Evolutionary conservation across 805 yeast species (phyloP), one percentile per base, ranked within the genome.

Genomic region (Yarrowia hollandica): DNA sequence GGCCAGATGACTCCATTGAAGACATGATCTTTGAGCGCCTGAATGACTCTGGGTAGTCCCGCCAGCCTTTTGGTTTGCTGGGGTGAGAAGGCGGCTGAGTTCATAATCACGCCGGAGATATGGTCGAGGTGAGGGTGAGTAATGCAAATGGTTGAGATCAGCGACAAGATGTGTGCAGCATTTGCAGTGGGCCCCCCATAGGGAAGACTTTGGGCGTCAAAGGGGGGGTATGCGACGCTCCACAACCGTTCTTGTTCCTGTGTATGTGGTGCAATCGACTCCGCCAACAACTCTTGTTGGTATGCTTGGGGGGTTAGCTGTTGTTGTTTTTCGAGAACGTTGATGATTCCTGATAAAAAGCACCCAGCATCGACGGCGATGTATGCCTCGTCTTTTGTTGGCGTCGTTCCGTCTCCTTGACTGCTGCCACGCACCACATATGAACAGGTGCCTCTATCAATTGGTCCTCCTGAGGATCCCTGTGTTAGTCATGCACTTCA

Each of bases 81-180:
- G 16, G 61, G 48, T 9, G 68, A 61, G 63, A 80, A 77, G 14
- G 78, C 76, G 0, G 96, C 88, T 2, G 91, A 81, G 67, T 90
- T 90, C 56, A 90, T 72, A 0, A 85, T 81, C 48, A 90, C 67
- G 0, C 86, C 88, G 9, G 79, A 68, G 12, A 89, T 76, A 69
- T 90, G 97, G 69, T 90, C 97, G 55, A 90, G 68, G 71, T 90
- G 97, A 0, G 92, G 82, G 70, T 90, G 97, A 0, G 96, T 82
- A 23, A 90, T 78, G 48, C 72, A 71, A 15, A 72, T 62, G 12
- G 70, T 35, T 8, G 39, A 23, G n/a, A 52, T 26, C 34, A 34
- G n/a, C 19, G 55, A 37, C 33, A 34, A 25, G n/a, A 52, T 55
- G 22, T 31, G 57, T 11, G 38, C 52, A 4, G 34, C 61, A 22